Percentiles rank a stretch among this genome's conserved stretches.
Evolutionary conservation across 257 asterid species (phyloP).

Genomic region (Solanum sejunctum): DNA sequence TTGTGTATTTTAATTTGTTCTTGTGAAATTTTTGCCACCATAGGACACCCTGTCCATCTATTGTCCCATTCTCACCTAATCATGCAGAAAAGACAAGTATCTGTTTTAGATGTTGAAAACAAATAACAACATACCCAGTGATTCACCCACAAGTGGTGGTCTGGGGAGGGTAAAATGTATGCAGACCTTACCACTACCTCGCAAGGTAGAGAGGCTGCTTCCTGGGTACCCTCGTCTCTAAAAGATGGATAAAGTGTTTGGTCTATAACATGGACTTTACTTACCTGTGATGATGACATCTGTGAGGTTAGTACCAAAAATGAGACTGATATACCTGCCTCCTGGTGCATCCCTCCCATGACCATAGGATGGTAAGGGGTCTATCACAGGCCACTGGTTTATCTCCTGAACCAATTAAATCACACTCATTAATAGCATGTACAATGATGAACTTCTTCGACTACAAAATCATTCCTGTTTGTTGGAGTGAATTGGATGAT

Average conservation of each 20-base stretch:
- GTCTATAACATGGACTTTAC: background rate
- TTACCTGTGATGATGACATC: slow-evolving; percentile 75
- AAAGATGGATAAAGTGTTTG: background rate
- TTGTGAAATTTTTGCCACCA: slow-evolving; percentile 90
- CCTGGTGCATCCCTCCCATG: slow-evolving; percentile 86
- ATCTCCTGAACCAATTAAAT: slow-evolving; percentile 43
- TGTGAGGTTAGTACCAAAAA: slow-evolving; percentile 72
- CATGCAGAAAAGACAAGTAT: background rate
- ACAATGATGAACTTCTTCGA: background rate
- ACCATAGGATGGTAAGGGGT: slow-evolving; percentile 83
- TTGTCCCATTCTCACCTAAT: slow-evolving; percentile 74
- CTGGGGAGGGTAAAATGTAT: no score
- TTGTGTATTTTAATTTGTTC: slow-evolving; percentile 62
- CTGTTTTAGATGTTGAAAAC: background rate
- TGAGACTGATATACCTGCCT: slow-evolving; percentile 74
- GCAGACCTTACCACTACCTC: no score
- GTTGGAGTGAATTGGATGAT: background rate
- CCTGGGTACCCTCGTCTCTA: no score
- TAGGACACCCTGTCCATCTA: slow-evolving; percentile 67
- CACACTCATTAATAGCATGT: background rate
- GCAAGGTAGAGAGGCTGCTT: no score
- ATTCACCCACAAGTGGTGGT: no score
- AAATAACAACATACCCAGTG: no score
- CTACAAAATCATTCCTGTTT: background rate
- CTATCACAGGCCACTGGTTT: slow-evolving; percentile 53